A percentile compares a stretch with the other conserved stretches of the same genome.
These are phyloP conservation scores for Anthoceros angustus DNA, from an alignment of 225 moss, liverwort and hornwort species.

Conservation along the genomic window DNA sequence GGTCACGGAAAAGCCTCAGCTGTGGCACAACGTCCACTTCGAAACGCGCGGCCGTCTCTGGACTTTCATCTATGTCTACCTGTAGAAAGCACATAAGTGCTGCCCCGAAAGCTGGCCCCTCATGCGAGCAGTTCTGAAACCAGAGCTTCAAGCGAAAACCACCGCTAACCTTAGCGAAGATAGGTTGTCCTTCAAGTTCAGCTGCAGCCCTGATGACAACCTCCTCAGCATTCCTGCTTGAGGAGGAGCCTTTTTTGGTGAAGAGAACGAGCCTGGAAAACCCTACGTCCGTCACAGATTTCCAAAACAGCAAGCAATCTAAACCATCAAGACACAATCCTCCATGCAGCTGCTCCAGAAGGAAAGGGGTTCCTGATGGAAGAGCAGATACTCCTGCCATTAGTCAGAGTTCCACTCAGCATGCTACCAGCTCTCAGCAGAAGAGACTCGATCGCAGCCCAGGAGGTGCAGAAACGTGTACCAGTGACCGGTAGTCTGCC, in stretches of 20 bases:
- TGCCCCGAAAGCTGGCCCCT: background rate
- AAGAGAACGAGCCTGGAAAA: conserved; percentile 67
- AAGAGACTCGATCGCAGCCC: too few relatives aligned
- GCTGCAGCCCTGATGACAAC: conserved; percentile 41
- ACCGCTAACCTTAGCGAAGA: conserved; percentile 49
- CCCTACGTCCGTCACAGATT: background rate
- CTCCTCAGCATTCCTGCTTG: conserved; percentile 41
- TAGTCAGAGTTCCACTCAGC: too few relatives aligned
- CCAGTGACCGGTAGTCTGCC: conserved; percentile 90
- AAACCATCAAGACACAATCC: background rate
- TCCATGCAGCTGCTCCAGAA: background rate
- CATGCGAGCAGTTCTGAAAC: background rate
- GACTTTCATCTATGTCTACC: conserved; percentile 59
- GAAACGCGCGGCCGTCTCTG: conserved; percentile 54
- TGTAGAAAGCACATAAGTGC: conserved; percentile 16
- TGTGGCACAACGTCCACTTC: conserved; percentile 43
- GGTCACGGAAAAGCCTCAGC: conserved; percentile 66
- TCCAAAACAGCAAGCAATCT: background rate
- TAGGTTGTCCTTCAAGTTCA: conserved; percentile 40
- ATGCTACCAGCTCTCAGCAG: too few relatives aligned
- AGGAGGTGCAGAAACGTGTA: conserved; percentile 9
- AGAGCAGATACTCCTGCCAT: too few relatives aligned
- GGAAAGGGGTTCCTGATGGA: too few relatives aligned
- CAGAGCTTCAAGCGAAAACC: background rate
- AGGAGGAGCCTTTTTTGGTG: conserved; percentile 38